Evolutionary conservation across 441 rosid species (phyloP), one percentile per base, ranked within the genome.

Genomic region (Macaranga tanarius): DNA sequence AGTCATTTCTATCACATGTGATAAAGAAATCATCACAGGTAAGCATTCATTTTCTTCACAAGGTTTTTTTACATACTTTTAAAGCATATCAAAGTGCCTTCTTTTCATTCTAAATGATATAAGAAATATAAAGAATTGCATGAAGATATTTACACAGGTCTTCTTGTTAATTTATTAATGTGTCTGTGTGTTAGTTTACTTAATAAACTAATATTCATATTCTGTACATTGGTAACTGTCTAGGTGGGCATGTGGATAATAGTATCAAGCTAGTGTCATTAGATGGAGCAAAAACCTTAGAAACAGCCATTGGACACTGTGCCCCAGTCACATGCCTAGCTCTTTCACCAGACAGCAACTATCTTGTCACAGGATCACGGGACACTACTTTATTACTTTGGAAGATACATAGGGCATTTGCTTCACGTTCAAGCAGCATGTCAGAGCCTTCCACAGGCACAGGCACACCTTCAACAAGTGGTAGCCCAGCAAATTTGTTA

Each of bases 281-380:
- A 56, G 98, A 93, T 76, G 96, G 91, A 70, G 99, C 97, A 74
- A 93, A 87, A 85, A 88, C 97, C 44, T 78, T 96, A 64, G 98
- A 96, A 84, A 87, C 88, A 42, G 99, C 99, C 42, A 67, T 76
- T 72, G 97, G 92, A 66, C 99, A 96, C 82, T 92, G 92, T 84
- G 97, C 97, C 76, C 93, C 98, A 34, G 98, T 93, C 78, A 96
- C 99, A 78, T 96, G 99, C 82, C 86, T 93, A 80, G 95, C 97
- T 73, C 91, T 93, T 71, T 93, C 98, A 48, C 85, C 90, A 62
- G 97, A 96, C 75, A 85, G 92, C 87, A 85, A 79, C 79, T 93
- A 84, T 84, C 97, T 96, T 16, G 97, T 89, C 70, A 90, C 98
- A 23, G 99, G 99, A 66, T 96, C 99, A 61, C 83, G 85, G 68